A percentile compares a stretch with the other conserved stretches of the same genome.
Evolutionary conservation across 306 rosid genomes (phyloP).

Genomic region (Vigna reflexopilosa): DNA sequence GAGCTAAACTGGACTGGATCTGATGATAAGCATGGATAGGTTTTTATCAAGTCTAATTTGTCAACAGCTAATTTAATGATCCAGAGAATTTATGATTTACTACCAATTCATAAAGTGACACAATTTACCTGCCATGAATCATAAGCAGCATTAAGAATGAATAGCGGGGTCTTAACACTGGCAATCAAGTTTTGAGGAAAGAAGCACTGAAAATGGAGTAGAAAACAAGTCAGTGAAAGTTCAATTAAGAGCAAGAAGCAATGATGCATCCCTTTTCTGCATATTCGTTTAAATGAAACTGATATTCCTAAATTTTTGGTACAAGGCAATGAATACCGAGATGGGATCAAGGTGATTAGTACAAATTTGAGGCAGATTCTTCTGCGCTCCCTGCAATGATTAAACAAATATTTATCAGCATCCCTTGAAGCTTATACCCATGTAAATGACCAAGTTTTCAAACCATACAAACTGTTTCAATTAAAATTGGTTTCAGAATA

Average conservation of each 20-base stretch:
- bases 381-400: constrained; percentile 65
- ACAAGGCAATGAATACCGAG: constrained; percentile 57
- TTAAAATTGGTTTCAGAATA: constrained; percentile 8
- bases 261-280: background rate
- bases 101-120: constrained; percentile 2
- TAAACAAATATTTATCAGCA: constrained; percentile 31
- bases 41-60: constrained; percentile 3
- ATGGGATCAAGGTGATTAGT: constrained; percentile 80
- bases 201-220: constrained; percentile 73
- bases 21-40: constrained; percentile 48
- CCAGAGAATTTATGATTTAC: background rate
- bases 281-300: constrained; percentile 35
- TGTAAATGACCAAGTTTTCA: constrained; percentile 21
- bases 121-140: constrained; percentile 95
- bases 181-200: constrained; percentile 88
- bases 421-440: constrained; percentile 3
- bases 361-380: constrained; percentile 74
- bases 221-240: constrained; percentile 27
- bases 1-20: constrained; percentile 93
- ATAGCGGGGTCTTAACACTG: constrained; percentile 76
- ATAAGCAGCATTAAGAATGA: constrained; percentile 92
- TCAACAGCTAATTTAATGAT: constrained; percentile 26
- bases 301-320: background rate
- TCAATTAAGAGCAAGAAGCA: constrained; percentile 37
- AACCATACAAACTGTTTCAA: constrained; percentile 12